Base-by-base conservation (phyloP, 345 rosid species). In the Cardiospermum halicacabum region DNA sequence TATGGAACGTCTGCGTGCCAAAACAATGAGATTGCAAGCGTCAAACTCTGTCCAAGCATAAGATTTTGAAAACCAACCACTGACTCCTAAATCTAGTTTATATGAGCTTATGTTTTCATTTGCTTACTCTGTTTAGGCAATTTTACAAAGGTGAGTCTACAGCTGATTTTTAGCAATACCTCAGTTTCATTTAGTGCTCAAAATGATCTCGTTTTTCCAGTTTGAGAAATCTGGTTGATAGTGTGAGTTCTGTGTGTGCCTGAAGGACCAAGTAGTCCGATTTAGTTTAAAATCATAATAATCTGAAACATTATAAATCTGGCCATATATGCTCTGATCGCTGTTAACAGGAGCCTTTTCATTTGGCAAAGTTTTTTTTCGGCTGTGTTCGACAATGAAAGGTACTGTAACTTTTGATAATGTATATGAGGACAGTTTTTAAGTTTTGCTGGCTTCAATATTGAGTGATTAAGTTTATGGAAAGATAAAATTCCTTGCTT, bases 1-100 rank as follows among this genome's bases (percentile, higher is more conserved):
- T 78, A 87, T 91, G 97, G 87, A 82, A 69, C 85, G 91, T 79
- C 73, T 94, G 73, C 89, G 53, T 31, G 85, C 84, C 32, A 91
- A 89, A 88, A 75, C 80, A 24, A 64, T 8, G 39, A 85, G 68
- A 58, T 73, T 70, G 64, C 80, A 73, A 78, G 78, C 73, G 66
- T 68, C 79, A 39, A 50, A 27, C 24, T 22, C 87, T 26, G 56
- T 72, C 66, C 70, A 25, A 37, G 80, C 58, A 58, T 86, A 74
- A 84, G 22, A 13, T 31, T 55, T 28, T 45, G 47, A 30, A 30
- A 32, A 15, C 24, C 34, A 45, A 56, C 18, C 13, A 21, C 48
- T 54, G 53, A 15, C 4, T 11, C 55, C 32, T 24, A 55, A 47
- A 56, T n/a, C n/a, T n/a, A n/a, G n/a, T 60, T n/a, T n/a, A 60